Evolutionary conservation across 1,284 basidiomycete species (phyloP).

Genomic region (Rhodotorula sp.): DNA sequence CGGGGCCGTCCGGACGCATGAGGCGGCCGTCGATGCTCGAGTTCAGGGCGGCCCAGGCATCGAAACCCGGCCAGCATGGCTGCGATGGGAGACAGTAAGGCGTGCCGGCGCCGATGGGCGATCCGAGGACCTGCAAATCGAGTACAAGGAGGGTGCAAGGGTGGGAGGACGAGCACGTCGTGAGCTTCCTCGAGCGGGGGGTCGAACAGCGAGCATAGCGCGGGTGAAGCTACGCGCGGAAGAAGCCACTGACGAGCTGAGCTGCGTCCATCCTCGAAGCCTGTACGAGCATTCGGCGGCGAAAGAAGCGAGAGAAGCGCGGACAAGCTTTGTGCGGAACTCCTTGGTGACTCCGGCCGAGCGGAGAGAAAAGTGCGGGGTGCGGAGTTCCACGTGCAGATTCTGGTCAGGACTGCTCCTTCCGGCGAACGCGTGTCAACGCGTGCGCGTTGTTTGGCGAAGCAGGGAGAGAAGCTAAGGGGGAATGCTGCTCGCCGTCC

Average conservation of each 20-base stretch:
- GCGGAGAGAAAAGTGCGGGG: too few species aligned
- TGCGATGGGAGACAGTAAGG: constrained; percentile 17
- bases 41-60: constrained; percentile 12
- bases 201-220: too few species aligned
- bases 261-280: too few species aligned
- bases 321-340: too few species aligned
- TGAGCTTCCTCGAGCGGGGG: neutral
- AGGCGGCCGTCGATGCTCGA: constrained; percentile 1
- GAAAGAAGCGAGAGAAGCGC: too few species aligned
- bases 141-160: neutral
- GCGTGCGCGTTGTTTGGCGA: too few species aligned
- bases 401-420: too few species aligned
- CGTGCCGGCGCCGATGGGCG: neutral
- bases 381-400: too few species aligned
- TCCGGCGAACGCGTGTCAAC: too few species aligned
- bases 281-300: too few species aligned
- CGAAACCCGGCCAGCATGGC: constrained; percentile 7
- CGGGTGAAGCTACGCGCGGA: neutral
- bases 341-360: too few species aligned
- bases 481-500: neutral
- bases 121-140: neutral
- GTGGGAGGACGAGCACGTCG: neutral
- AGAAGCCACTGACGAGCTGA: neutral
- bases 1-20: neutral
- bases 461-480: neutral